A percentile compares a stretch with the other conserved stretches of the same genome.
phyloP scores from a whole-genome alignment of 352 stramenopile genomes.

The Globisporangium spinosum region DNA sequence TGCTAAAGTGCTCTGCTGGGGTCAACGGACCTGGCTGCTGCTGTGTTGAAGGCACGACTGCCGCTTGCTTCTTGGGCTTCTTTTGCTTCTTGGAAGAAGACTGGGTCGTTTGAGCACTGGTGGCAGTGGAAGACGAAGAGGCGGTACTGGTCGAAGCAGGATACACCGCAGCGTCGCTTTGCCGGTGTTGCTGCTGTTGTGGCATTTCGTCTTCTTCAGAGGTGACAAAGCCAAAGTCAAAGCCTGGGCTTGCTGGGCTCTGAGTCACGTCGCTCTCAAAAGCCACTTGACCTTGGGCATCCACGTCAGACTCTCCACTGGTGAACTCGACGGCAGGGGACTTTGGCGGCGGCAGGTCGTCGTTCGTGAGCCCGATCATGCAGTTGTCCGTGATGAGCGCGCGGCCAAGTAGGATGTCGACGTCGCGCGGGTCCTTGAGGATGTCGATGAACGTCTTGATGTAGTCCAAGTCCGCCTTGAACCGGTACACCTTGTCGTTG shows the following conservation, averaged over 20 bases:
- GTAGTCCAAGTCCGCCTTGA: constrained; percentile 24
- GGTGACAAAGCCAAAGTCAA: neutral
- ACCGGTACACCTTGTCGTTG: constrained; percentile 12
- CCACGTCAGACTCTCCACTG: neutral
- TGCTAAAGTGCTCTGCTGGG: neutral
- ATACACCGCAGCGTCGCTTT: neutral
- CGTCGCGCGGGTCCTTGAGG: constrained; percentile 16
- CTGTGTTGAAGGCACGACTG: neutral
- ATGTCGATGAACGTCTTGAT: constrained; percentile 23
- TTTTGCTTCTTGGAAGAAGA: neutral
- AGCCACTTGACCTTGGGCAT: neutral
- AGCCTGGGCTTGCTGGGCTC: neutral
- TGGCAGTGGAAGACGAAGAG: neutral
- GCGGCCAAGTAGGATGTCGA: constrained; percentile 14
- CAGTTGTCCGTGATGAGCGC: constrained; percentile 13
- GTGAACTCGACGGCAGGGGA: neutral
- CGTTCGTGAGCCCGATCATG: constrained; percentile 12
- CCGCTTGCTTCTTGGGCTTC: neutral
- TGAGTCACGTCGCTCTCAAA: neutral
- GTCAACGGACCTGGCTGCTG: neutral
- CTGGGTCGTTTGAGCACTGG: neutral
- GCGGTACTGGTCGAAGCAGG: neutral
- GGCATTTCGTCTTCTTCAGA: neutral
- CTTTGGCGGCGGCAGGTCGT: constrained; percentile 7
- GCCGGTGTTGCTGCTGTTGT: neutral